Evolutionary conservation across 352 stramenopile genomes (phyloP).

Genomic region (Globisporangium emineosum): DNA sequence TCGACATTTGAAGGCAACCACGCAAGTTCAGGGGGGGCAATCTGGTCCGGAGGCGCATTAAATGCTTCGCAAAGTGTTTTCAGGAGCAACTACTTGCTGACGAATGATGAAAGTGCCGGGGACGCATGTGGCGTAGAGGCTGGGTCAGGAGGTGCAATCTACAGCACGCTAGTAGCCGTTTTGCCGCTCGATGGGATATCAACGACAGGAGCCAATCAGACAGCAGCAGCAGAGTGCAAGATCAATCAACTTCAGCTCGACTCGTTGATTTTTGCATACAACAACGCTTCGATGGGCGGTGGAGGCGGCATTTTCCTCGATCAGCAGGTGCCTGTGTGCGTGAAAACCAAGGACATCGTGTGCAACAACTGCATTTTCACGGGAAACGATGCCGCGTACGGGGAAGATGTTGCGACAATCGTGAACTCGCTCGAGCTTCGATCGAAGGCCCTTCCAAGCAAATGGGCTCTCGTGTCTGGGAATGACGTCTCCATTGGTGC

Average conservation of each 20-base stretch:
- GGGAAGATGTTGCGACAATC: slow-evolving; percentile 5
- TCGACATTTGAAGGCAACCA: slow-evolving; percentile 8
- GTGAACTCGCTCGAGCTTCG: slow-evolving; percentile 7
- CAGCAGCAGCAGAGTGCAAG: background rate
- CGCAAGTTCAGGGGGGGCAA: background rate
- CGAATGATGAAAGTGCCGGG: background rate
- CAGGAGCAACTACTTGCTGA: slow-evolving; percentile 1
- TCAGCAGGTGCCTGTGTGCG: slow-evolving; percentile 7
- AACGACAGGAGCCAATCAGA: background rate
- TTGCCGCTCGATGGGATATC: background rate
- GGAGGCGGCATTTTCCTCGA: slow-evolving; percentile 18
- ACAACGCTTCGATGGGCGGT: slow-evolving; percentile 12
- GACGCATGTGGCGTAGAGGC: background rate
- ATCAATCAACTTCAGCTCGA: background rate
- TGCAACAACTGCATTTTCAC: slow-evolving; percentile 6
- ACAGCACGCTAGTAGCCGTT: background rate
- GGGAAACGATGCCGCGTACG: slow-evolving; percentile 3
- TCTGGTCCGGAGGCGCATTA: slow-evolving; percentile 7
- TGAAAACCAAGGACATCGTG: background rate
- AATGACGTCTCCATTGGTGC: slow-evolving; percentile 1
- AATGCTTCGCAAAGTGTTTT: background rate
- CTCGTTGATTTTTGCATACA: slow-evolving; percentile 7
- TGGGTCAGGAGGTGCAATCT: background rate
- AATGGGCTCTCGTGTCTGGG: slow-evolving; percentile 5
- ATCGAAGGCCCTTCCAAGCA: background rate